phyloP scores from a whole-genome alignment of 202 grass and related monocot species.

The Miscanthus sacchariflorus region DNA sequence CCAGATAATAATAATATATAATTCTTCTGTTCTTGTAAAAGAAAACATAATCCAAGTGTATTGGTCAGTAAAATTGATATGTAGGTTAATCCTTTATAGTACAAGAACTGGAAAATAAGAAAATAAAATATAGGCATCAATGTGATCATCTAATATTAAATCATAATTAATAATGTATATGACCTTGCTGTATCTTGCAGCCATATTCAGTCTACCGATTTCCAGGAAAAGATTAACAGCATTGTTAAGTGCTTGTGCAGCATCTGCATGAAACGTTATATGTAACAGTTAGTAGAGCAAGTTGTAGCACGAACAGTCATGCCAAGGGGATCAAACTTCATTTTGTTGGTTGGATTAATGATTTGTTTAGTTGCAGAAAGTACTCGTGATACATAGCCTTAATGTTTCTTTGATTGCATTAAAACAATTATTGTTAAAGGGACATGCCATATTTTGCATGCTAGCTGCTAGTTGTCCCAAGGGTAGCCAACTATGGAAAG shows the following conservation, averaged over 20 bases:
- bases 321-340: background rate
- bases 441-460: background rate
- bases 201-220: constrained; percentile 87
- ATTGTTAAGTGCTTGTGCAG: constrained; percentile 55
- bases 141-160: constrained; percentile 16
- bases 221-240: constrained; percentile 85
- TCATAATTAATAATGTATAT: background rate
- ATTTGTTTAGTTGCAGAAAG: background rate
- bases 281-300: background rate
- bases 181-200: constrained; percentile 93
- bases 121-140: background rate
- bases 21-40: constrained; percentile 16
- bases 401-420: background rate
- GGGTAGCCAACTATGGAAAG: background rate
- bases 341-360: background rate
- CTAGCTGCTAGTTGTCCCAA: background rate
- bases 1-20: background rate
- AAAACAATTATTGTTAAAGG: constrained; percentile 3
- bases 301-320: background rate
- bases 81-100: background rate
- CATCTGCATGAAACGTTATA: constrained; percentile 28
- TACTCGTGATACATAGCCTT: background rate
- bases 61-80: background rate
- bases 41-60: constrained; percentile 28
- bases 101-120: background rate